Conservation (phyloP, 805 yeast genomes). For the Scheffersomyces ergatensis region DNA sequence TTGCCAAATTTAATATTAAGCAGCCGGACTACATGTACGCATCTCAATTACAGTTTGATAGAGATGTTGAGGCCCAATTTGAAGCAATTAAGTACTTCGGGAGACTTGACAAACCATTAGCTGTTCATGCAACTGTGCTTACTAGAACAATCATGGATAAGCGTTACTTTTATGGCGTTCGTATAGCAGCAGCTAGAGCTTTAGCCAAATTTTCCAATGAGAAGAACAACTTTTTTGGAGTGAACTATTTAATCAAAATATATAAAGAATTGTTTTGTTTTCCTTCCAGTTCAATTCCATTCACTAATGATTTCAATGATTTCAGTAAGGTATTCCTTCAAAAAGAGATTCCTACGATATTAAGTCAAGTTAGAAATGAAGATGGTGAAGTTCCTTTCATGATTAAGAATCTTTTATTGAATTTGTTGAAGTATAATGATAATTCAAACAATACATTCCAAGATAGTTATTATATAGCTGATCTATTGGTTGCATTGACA, state of each 20-base stretch:
- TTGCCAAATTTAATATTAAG: slow-evolving; percentile 72
- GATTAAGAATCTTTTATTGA: slow-evolving; percentile 62
- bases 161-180: slow-evolving; percentile 83
- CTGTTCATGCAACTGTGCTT: slow-evolving; percentile 71
- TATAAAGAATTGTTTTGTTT: slow-evolving; percentile 74
- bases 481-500: slow-evolving; percentile 56
- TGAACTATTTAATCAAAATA: slow-evolving; percentile 66
- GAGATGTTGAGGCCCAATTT: slow-evolving; percentile 93
- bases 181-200: slow-evolving; percentile 83
- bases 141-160: slow-evolving; percentile 79
- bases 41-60: slow-evolving; percentile 88
- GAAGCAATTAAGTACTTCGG: slow-evolving; percentile 79
- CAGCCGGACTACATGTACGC: slow-evolving; percentile 96
- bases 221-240: slow-evolving; percentile 66
- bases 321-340: slow-evolving; percentile 68
- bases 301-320: slow-evolving; percentile 77
- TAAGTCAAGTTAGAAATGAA: slow-evolving; percentile 60
- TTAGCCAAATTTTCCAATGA: slow-evolving; percentile 65
- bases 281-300: slow-evolving; percentile 57
- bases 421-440: slow-evolving; percentile 78
- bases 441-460: slow-evolving; percentile 74
- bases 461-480: slow-evolving; percentile 66
- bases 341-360: slow-evolving; percentile 61
- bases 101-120: slow-evolving; percentile 52
- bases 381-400: slow-evolving; percentile 58